Conservation (phyloP, 805 yeast genomes). For the Barnettozyma siamensis region DNA sequence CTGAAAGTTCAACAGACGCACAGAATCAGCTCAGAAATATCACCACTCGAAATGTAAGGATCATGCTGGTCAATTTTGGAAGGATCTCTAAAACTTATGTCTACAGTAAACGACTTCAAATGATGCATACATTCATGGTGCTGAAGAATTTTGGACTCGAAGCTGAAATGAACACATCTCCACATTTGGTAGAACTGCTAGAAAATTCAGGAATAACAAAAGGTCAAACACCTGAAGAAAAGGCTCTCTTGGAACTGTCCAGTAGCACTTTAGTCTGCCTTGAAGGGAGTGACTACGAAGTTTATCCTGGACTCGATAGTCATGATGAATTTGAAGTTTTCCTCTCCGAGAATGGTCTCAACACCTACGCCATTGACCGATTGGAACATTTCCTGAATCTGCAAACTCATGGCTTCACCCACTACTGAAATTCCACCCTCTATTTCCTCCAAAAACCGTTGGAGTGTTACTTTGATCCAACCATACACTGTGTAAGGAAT, state of each 20-base stretch:
- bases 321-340: slow-evolving; percentile 4
- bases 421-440: too few species aligned
- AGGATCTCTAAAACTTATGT: slow-evolving; percentile 1
- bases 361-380: slow-evolving; percentile 7
- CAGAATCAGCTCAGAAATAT: background rate
- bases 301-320: too few species aligned
- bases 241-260: background rate
- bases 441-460: too few species aligned
- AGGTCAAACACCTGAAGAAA: background rate
- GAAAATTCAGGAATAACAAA: background rate
- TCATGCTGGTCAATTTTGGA: slow-evolving; percentile 1
- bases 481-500: too few species aligned
- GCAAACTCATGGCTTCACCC: background rate
- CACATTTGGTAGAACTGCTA: background rate
- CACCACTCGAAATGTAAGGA: background rate
- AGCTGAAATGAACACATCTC: background rate
- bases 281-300: too few species aligned
- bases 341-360: slow-evolving; percentile 5
- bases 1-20: too few species aligned
- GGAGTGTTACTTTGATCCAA: too few species aligned
- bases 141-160: slow-evolving; percentile 6
- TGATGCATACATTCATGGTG: slow-evolving; percentile 7
- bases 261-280: too few species aligned
- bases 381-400: slow-evolving; percentile 4
- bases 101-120: slow-evolving; percentile 6